A percentile compares a stretch with the other conserved stretches of the same genome.
Conservation (phyloP, 2,329 filamentous ascomycete species). For the Verticillium longisporum region DNA sequence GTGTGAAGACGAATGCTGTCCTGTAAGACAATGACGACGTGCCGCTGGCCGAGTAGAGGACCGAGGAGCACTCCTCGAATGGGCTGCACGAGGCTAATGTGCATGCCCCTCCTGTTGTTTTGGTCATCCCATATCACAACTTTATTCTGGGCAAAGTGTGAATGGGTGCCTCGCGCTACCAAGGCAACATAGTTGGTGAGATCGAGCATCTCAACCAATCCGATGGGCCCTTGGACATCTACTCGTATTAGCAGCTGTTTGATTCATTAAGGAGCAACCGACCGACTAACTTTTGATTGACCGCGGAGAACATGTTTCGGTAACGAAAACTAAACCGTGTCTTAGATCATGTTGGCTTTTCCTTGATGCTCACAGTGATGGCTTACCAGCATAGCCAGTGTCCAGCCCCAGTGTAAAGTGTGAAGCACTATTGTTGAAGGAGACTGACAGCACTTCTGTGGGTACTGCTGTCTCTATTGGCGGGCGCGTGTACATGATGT, state of each 20-base stretch:
- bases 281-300: background rate
- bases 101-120: constrained; percentile 62
- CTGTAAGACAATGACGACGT: constrained; percentile 73
- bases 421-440: constrained; percentile 79
- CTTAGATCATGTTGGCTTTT: background rate
- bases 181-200: constrained; percentile 82
- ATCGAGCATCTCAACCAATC: constrained; percentile 78
- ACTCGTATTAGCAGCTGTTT: constrained; percentile 1
- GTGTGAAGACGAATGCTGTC: constrained; percentile 78
- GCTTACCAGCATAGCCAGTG: constrained; percentile 70
- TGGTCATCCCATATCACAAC: constrained; percentile 89
- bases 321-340: constrained; percentile 55
- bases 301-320: constrained; percentile 61
- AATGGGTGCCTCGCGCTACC: constrained; percentile 78
- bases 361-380: background rate
- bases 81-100: constrained; percentile 75
- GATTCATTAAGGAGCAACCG: background rate
- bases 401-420: constrained; percentile 86
- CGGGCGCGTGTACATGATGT: constrained; percentile 77
- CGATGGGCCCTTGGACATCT: constrained; percentile 79
- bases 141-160: constrained; percentile 84
- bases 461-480: constrained; percentile 72
- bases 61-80: constrained; percentile 64
- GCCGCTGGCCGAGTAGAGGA: constrained; percentile 62
- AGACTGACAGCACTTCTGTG: constrained; percentile 71